Evolutionary conservation across 2,329 filamentous ascomycete species (phyloP), one percentile per base, ranked within the genome.

Genomic region (Fusarium sp.): DNA sequence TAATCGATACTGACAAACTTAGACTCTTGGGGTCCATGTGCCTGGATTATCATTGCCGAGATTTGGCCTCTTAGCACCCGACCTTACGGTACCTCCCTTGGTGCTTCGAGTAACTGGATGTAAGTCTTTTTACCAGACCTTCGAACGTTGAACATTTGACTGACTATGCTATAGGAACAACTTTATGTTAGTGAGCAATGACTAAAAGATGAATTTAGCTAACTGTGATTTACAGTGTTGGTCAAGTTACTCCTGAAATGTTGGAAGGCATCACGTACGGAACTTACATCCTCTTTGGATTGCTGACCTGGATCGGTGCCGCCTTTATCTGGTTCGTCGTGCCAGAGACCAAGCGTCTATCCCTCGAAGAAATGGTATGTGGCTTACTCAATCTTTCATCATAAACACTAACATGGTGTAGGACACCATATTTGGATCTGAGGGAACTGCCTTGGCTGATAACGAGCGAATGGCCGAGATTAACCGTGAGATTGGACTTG

Each of bases 41-140:
- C 88, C 0, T 93, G 91, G 91, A 91, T 92, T 62, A 83, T 94
- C 55, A 85, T 92, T 2, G 86, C 89, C 3, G 91, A 93, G 77
- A 87, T 94, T 40, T 94, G 89, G 88, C 91, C 91, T 0, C 78
- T 93, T 7, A 89, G 86, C 58, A 88, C 88, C 11, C 85, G 90
- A 3, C 86, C 91, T 1, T 91, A 93, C 61, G 91, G 91, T 39
- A 89, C 91, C 14, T 84, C 90, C 0, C 80, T 94, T 0, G 90
- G 89, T 17, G 89, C 89, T 3, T 87, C 85, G 4, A 85, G 83
- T 69, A 90, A 89, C 74, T 89, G 87, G 85, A 88, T 88, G 70
- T 71, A 34, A 68, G 68, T 48, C 3, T 1, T 6, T 4, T 19
- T 7, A 2, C 1, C 11, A 2, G 6, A 30, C 28, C 7, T 32